Base-by-base conservation (phyloP, 2,329 filamentous ascomycete species). In the Microcyclospora pomicola region DNA sequence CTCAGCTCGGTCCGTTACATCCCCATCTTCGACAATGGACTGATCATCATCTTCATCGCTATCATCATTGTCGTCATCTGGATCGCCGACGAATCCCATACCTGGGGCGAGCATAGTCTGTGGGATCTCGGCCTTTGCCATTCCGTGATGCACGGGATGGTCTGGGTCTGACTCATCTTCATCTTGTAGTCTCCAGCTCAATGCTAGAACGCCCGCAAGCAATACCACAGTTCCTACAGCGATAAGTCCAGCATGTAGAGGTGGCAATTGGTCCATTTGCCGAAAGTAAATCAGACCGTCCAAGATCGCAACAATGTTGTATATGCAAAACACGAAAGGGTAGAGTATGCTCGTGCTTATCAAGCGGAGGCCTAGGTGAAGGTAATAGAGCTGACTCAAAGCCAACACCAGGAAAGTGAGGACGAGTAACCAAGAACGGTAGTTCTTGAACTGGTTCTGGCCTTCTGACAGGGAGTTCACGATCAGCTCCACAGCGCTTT, bases 301-400 rank as follows among this genome's bases (percentile, higher is more conserved):
- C 49, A 96, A 68, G 49, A 98, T 98, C 48, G 91, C 91, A 54
- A 96, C 87, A 54, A 98, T 94, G 68, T 98, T 98, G 71, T 96
- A 98, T 47, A 96, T 77, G 69, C 91, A 98, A 63, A 98, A 98
- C 30, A 96, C 87, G 50, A 96, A 79, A 5, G 91, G 91, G 61
- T 98, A 98, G 49, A 98, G 71, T 44, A 96, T 81, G 52, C 85
- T 94, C 15, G 91, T 96, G 38, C 87, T 95, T 59, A 92, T 86
- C 37, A 98, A 72, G 62, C 94, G 94, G 45, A 98, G 71, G 37
- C 91, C 91, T 32, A 84, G 76, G 57, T 98, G 91, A 43, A 98
- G 75, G 60, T 92, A 96, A 63, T 94, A 98, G 5, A 98, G 73
- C 61, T 98, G 91, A 33, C 78, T 82, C 33, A 98, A 71, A 4